Percentiles rank a stretch among this genome's conserved stretches.
phyloP scores from a whole-genome alignment of 495 filamentous ascomycete genomes.

The Penicillium ucsense region DNA sequence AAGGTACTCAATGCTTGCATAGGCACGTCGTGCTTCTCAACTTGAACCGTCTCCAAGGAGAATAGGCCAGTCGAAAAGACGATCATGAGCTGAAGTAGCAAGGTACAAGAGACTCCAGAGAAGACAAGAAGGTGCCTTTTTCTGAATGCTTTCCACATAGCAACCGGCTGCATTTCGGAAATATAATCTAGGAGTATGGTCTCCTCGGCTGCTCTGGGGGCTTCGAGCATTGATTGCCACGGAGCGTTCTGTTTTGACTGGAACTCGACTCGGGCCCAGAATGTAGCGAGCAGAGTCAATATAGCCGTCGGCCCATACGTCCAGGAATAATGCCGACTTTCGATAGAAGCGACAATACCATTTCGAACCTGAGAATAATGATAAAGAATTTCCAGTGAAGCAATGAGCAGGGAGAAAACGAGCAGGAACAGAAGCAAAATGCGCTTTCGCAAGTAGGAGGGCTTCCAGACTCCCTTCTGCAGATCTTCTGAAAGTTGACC shows the following conservation, averaged over 20 bases:
- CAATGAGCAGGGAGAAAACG: background rate
- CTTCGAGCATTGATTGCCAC: slow-evolving; percentile 14
- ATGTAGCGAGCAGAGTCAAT: slow-evolving; percentile 10
- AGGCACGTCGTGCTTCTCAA: no score
- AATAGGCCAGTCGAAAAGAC: slow-evolving; percentile 8
- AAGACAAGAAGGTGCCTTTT: slow-evolving; percentile 1
- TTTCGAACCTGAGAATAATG: slow-evolving; percentile 7
- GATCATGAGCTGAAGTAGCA: slow-evolving; percentile 3
- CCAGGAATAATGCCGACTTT: slow-evolving; percentile 17
- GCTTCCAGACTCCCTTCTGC: no score
- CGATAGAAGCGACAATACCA: slow-evolving; percentile 7
- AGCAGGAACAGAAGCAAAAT: background rate
- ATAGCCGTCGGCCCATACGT: slow-evolving; percentile 22
- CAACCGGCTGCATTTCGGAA: slow-evolving; percentile 3
- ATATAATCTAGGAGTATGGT: slow-evolving; percentile 6
- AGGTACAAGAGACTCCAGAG: background rate
- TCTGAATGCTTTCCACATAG: background rate
- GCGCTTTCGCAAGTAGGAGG: background rate
- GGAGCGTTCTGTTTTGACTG: slow-evolving; percentile 16
- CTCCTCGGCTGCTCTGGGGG: background rate
- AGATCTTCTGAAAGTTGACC: no score
- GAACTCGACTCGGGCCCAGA: slow-evolving; percentile 19
- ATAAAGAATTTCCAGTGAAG: background rate
- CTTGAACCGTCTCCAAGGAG: background rate
- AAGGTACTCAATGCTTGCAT: no score